Conservation (phyloP, 495 filamentous ascomycete species). For the Aspergillus affinis region DNA sequence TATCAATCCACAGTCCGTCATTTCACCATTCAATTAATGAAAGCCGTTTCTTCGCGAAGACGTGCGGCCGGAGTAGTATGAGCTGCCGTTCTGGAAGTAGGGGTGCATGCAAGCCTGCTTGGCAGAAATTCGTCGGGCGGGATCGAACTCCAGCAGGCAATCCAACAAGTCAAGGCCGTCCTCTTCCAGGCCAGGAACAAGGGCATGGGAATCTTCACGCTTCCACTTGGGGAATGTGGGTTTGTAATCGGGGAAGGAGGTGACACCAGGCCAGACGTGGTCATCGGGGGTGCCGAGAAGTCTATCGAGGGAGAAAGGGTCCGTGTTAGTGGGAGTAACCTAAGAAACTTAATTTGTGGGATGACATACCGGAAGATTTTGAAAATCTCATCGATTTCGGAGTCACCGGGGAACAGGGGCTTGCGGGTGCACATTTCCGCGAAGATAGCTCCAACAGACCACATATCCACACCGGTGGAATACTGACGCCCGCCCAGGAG, state of each 20-base stretch:
- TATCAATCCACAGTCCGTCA: conserved; percentile 2
- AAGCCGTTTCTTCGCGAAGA: conserved; percentile 39
- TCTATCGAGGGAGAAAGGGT: conserved; percentile 43
- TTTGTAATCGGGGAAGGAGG: conserved; percentile 97
- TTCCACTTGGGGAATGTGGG: conserved; percentile 94
- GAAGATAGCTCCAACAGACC: conserved; percentile 98
- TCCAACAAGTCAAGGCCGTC: conserved; percentile 88
- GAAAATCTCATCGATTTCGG: conserved; percentile 99
- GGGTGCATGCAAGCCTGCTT: conserved; percentile 93
- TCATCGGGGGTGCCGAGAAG: conserved; percentile 91
- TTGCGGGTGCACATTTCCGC: conserved; percentile 99
- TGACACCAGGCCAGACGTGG: conserved; percentile 89
- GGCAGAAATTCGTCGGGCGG: conserved; percentile 87
- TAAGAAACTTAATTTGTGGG: background rate
- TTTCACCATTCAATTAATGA: conserved; percentile 27
- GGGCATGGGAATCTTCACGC: conserved; percentile 60
- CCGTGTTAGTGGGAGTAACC: background rate
- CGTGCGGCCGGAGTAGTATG: conserved; percentile 48
- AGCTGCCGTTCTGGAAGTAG: conserved; percentile 78
- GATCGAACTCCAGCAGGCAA: conserved; percentile 87
- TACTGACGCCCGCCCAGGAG: conserved; percentile 96
- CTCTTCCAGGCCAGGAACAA: conserved; percentile 66
- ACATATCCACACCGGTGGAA: conserved; percentile 99
- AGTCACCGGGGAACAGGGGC: conserved; percentile 95
- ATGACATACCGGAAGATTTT: conserved; percentile 88